A percentile compares a stretch with the other conserved stretches of the same genome.
Evolutionary conservation across 2,329 filamentous ascomycete species (phyloP).

Genomic region (Fusarium haematococcum): DNA sequence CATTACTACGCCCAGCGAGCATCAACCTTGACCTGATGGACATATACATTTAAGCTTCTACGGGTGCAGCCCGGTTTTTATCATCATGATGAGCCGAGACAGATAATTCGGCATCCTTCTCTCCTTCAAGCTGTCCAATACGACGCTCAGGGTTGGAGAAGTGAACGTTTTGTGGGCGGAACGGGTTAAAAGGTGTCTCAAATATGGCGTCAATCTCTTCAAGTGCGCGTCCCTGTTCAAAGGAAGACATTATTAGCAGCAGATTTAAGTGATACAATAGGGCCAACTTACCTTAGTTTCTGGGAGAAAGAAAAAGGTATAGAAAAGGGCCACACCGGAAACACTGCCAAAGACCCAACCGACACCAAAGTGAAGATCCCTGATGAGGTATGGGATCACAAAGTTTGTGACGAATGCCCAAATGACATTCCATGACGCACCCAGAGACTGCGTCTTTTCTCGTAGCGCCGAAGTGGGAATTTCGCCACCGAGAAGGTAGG

Average conservation of each 20-base stretch:
- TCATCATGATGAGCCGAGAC: neutral
- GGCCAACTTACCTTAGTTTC: neutral
- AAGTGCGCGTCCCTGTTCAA: neutral
- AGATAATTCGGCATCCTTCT: neutral
- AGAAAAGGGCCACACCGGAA: neutral
- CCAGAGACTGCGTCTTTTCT: constrained; percentile 22
- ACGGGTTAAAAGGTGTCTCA: neutral
- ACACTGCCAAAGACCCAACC: constrained; percentile 26
- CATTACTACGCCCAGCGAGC: neutral
- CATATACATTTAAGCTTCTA: neutral
- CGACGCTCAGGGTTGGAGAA: neutral
- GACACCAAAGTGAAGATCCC: constrained; percentile 12
- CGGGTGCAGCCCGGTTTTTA: neutral
- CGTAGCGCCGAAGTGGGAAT: constrained; percentile 18
- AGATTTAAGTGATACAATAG: neutral
- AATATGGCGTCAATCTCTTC: neutral
- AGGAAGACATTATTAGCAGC: neutral
- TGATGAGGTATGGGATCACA: constrained; percentile 23
- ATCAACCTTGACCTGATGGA: neutral
- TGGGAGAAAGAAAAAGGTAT: constrained; percentile 36
- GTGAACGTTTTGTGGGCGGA: neutral
- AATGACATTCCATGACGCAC: constrained; percentile 18
- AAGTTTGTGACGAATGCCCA: constrained; percentile 28
- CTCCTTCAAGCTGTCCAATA: neutral
- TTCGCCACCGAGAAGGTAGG: constrained; percentile 26